These are phyloP conservation scores for Verticillium zaregamsianum DNA, from an alignment of 2,329 filamentous ascomycete species.

Conservation along the genomic window DNA sequence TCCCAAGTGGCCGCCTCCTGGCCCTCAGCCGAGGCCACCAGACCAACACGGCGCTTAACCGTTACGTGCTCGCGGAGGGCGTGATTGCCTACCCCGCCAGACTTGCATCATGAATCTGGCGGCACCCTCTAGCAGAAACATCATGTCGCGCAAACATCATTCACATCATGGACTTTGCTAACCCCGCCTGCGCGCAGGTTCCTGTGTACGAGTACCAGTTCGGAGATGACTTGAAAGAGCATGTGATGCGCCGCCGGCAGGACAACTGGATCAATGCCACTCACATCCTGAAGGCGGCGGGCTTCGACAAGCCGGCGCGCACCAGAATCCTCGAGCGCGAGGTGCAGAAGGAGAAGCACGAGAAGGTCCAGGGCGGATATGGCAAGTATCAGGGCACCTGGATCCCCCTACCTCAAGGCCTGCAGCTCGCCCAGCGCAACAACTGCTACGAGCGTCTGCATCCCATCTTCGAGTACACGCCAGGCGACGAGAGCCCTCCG, in stretches of 20 bases:
- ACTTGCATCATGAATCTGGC: not conserved
- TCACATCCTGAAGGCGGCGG: constrained; percentile 94
- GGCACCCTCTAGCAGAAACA: not conserved
- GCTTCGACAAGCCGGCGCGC: constrained; percentile 93
- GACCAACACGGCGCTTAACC: not conserved
- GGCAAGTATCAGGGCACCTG: constrained; percentile 99
- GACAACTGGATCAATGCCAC: constrained; percentile 99
- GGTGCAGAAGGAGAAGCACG: constrained; percentile 92
- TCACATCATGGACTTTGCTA: not conserved
- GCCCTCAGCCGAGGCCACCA: not conserved
- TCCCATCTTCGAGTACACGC: constrained; percentile 84
- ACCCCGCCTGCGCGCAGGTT: constrained; percentile 51
- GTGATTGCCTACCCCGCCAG: not conserved
- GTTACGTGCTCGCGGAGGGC: not conserved
- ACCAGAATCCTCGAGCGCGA: constrained; percentile 94
- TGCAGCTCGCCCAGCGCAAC: constrained; percentile 80
- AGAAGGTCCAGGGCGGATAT: constrained; percentile 97
- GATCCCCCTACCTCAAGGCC: constrained; percentile 83
- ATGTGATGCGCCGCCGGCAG: constrained; percentile 91
- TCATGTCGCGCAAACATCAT: not conserved
- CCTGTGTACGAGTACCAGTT: constrained; percentile 94
- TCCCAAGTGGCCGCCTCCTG: not conserved
- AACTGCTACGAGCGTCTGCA: constrained; percentile 77
- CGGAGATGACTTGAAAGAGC: constrained; percentile 69
- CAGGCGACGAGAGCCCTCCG: constrained; percentile 83